Base-by-base conservation (phyloP, 2,329 filamentous ascomycete genomes). In the Arthrinium puccinioides region DNA sequence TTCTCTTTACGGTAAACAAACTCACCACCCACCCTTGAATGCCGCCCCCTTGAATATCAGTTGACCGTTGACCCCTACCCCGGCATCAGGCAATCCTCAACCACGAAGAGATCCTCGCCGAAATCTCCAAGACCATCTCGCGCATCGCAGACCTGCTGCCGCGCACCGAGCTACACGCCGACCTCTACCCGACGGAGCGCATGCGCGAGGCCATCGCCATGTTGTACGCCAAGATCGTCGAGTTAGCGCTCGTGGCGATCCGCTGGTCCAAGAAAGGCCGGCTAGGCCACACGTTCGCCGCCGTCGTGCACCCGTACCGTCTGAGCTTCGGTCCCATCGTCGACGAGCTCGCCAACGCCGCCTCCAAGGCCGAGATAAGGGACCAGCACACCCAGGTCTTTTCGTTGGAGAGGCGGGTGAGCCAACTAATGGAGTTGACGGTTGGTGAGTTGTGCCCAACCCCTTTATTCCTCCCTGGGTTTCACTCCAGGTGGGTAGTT, bases 151-250 rank as follows among this genome's bases (percentile, higher is more conserved):
- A 50, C 19, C 20, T 33, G 7, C 39, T 53, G 4, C 49, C 49
- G 6, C 31, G 44, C 2, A 40, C 37, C 0, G 30, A 47, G 13
- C 23, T 53, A 3, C 29, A 24, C 3, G 29, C 37, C 8, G 25
- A 37, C 6, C 35, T 52, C 1, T 50, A 51, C 15, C 45, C 46
- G 8, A 46, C 45, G 2, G 25, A 28, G 2, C 31, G 14, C 5
- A 50, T 53, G 45, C 20, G 32, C 21, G 20, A 42, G 19, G 44
- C 43, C 2, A 32, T 53, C 3, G 41, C 45, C 4, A 21, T 21
- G 13, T 15, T 53, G 1, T 51, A 50, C 32, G 40, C 43, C 23
- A 33, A 48, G 7, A 44, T 53, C 21, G 45, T 53, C n/a, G 25
- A 48, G 13, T 53, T 53, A 20, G 34, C 50, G 6, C 33, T 43